phyloP scores from a whole-genome alignment of 2,329 filamentous ascomycete species.

The Beauveria sp. region DNA sequence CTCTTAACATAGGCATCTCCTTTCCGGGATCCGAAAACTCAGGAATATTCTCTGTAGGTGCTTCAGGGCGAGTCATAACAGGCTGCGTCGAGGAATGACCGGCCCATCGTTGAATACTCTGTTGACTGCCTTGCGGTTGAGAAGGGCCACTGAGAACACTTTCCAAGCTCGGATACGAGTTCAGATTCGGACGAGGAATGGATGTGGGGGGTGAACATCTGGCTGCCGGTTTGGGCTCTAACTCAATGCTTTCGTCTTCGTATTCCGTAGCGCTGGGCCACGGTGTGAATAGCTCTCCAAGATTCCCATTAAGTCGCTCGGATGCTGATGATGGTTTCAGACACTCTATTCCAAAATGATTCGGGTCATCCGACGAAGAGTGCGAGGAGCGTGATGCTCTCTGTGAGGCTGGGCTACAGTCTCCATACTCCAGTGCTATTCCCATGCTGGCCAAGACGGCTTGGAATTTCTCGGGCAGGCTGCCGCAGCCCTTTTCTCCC shows the following conservation, averaged over 20 bases:
- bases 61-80: not conserved
- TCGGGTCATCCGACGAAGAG: not conserved
- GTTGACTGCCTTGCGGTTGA: not conserved
- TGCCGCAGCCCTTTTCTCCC: constrained; percentile 48
- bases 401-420: constrained; percentile 21
- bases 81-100: not conserved
- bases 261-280: not conserved
- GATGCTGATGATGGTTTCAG: not conserved
- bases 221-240: not conserved
- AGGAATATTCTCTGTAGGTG: not conserved
- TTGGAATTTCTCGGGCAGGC: constrained; percentile 63
- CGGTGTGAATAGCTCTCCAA: not conserved
- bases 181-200: not conserved
- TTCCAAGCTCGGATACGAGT: not conserved
- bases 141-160: too few relatives aligned
- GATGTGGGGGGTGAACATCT: not conserved
- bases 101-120: not conserved
- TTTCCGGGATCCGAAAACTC: not conserved
- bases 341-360: not conserved
- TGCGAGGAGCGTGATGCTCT: not conserved
- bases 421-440: constrained; percentile 59
- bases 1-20: not conserved
- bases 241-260: not conserved
- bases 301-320: not conserved
- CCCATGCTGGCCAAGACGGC: constrained; percentile 60